These are phyloP conservation scores for Ophiostoma ulmi DNA, from an alignment of 2,329 filamentous ascomycete species.

Conservation along the genomic window DNA sequence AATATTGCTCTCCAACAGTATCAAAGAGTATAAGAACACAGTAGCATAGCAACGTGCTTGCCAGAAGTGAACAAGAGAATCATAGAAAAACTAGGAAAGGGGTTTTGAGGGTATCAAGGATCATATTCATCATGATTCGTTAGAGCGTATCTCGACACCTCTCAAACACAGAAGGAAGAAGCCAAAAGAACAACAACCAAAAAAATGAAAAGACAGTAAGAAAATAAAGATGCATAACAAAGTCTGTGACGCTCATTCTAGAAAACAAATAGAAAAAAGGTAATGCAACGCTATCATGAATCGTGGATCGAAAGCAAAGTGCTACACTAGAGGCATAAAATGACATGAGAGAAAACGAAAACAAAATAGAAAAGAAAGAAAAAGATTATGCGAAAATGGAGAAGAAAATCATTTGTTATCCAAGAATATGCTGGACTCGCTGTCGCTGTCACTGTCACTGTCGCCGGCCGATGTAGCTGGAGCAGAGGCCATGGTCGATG, in stretches of 20 bases:
- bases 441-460: conserved; percentile 3
- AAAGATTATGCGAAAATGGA: background rate
- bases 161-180: conserved; percentile 1
- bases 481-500: background rate
- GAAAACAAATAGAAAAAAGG: background rate
- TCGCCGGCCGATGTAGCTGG: background rate
- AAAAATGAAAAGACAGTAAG: background rate
- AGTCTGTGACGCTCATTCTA: background rate
- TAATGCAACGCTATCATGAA: background rate
- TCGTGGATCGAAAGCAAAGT: background rate
- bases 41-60: background rate
- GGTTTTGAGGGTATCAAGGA: conserved; percentile 2
- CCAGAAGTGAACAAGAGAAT: background rate
- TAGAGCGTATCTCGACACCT: background rate
- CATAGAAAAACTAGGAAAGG: background rate
- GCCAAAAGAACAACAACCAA: background rate
- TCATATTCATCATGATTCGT: conserved; percentile 1
- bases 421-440: background rate
- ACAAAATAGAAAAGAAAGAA: background rate
- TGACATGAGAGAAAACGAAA: background rate
- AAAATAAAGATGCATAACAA: background rate
- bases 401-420: background rate
- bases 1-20: too few relatives aligned
- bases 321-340: background rate
- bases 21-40: too few relatives aligned